Percentiles rank a stretch among this genome's conserved stretches.
These are phyloP conservation scores for Hanseniaspora vineae DNA, from an alignment of 805 yeast species.

Conservation along the genomic window DNA sequence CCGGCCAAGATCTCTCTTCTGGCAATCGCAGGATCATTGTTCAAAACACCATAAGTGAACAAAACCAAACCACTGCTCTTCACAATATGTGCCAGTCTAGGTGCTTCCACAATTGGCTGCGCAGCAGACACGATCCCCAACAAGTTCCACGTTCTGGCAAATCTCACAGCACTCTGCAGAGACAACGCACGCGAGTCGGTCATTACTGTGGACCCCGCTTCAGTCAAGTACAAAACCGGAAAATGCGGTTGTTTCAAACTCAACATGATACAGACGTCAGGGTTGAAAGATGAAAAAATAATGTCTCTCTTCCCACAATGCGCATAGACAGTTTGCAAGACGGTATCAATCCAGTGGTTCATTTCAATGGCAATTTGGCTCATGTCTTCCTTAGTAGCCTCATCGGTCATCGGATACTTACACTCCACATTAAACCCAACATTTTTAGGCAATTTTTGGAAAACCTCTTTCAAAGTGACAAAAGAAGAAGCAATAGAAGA, in stretches of 20 bases:
- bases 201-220: slow-evolving; percentile 74
- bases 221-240: slow-evolving; percentile 83
- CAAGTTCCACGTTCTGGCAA: slow-evolving; percentile 82
- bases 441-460: slow-evolving; percentile 62
- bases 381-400: slow-evolving; percentile 78
- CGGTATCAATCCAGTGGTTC: slow-evolving; percentile 81
- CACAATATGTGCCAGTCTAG: slow-evolving; percentile 81
- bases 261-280: slow-evolving; percentile 76
- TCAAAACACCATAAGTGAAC: slow-evolving; percentile 77
- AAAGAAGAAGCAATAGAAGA: slow-evolving; percentile 81
- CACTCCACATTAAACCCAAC: slow-evolving; percentile 93
- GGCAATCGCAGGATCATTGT: slow-evolving; percentile 76
- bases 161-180: slow-evolving; percentile 80
- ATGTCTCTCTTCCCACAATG: slow-evolving; percentile 66
- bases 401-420: slow-evolving; percentile 91
- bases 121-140: slow-evolving; percentile 89
- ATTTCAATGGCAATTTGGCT: slow-evolving; percentile 74
- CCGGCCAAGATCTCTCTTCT: slow-evolving; percentile 84
- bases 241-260: slow-evolving; percentile 88
- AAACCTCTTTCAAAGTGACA: slow-evolving; percentile 76
- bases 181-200: slow-evolving; percentile 83
- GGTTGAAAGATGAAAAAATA: slow-evolving; percentile 87
- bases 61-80: slow-evolving; percentile 86
- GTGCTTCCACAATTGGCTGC: slow-evolving; percentile 74
- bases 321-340: slow-evolving; percentile 67